Percentiles rank a stretch among this genome's conserved stretches.
phyloP scores from a whole-genome alignment of 768 basidiomycete species.

The Termitomyces sp. region DNA sequence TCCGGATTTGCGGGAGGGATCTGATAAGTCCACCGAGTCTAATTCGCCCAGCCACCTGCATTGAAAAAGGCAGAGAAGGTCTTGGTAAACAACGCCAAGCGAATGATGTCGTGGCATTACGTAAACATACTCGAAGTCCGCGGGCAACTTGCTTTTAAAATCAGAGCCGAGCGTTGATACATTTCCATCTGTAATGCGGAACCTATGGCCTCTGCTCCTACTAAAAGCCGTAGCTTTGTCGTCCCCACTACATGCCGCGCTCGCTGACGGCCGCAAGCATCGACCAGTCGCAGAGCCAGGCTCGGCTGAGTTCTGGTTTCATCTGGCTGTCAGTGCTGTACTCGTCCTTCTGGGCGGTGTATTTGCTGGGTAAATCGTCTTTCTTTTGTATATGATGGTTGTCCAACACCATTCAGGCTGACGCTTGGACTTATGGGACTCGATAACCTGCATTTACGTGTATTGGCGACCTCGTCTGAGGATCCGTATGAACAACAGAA shows the following conservation, averaged over 20 bases:
- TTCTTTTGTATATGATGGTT: neutral
- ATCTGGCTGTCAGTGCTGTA: constrained; percentile 56
- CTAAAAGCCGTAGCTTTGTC: constrained; percentile 3
- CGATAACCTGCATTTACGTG: constrained; percentile 86
- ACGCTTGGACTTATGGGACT: constrained; percentile 93
- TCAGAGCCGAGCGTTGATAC: neutral
- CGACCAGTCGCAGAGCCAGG: constrained; percentile 25
- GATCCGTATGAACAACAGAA: constrained; percentile 60
- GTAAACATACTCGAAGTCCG: constrained; percentile 3
- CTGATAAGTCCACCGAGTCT: neutral
- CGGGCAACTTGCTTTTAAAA: neutral
- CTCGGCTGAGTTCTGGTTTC: constrained; percentile 69
- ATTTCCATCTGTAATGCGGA: constrained; percentile 9
- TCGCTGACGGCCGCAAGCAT: neutral
- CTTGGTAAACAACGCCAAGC: constrained; percentile 9
- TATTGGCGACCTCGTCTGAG: constrained; percentile 79
- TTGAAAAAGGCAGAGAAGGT: constrained; percentile 5
- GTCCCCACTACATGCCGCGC: constrained; percentile 3
- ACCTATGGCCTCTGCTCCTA: constrained; percentile 5
- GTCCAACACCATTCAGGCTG: constrained; percentile 39
- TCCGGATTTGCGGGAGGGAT: neutral
- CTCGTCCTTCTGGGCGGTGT: constrained; percentile 86
- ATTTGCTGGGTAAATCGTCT: constrained; percentile 73
- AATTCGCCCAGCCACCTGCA: constrained; percentile 2
- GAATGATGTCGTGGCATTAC: constrained; percentile 9